phyloP scores from a whole-genome alignment of 345 rosid species.

The Populus pruinosa region DNA sequence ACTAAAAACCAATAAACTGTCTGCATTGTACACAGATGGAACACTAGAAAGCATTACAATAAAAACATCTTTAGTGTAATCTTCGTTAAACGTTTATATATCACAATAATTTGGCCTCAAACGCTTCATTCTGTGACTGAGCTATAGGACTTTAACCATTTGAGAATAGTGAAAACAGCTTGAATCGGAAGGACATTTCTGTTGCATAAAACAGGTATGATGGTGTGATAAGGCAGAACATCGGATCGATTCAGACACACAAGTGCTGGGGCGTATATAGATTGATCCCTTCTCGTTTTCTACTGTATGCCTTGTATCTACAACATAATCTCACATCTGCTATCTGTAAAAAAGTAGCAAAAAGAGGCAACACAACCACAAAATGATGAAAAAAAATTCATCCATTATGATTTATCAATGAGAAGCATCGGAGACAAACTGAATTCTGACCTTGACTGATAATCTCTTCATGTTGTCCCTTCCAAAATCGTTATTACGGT shows the following conservation, averaged over 20 bases:
- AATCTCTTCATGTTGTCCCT: slow-evolving; percentile 71
- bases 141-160: neutral
- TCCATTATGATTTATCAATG: neutral
- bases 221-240: neutral
- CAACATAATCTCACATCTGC: slow-evolving; percentile 73
- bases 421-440: neutral
- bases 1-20: neutral
- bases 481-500: slow-evolving; percentile 78
- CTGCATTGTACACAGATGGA: neutral
- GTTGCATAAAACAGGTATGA: neutral
- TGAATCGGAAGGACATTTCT: neutral
- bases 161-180: neutral
- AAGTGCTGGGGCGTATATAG: neutral
- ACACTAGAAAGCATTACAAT: neutral
- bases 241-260: neutral
- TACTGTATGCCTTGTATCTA: slow-evolving; percentile 51
- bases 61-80: neutral
- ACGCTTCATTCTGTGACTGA: neutral
- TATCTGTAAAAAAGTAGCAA: slow-evolving; percentile 35
- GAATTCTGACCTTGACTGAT: slow-evolving; percentile 44
- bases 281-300: slow-evolving; percentile 46
- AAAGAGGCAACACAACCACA: neutral
- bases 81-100: neutral
- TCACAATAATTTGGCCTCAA: too few species aligned
- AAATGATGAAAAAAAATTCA: neutral